Base-by-base conservation (phyloP, 2,329 filamentous ascomycete genomes). In the Penicillium sclerotigenum region DNA sequence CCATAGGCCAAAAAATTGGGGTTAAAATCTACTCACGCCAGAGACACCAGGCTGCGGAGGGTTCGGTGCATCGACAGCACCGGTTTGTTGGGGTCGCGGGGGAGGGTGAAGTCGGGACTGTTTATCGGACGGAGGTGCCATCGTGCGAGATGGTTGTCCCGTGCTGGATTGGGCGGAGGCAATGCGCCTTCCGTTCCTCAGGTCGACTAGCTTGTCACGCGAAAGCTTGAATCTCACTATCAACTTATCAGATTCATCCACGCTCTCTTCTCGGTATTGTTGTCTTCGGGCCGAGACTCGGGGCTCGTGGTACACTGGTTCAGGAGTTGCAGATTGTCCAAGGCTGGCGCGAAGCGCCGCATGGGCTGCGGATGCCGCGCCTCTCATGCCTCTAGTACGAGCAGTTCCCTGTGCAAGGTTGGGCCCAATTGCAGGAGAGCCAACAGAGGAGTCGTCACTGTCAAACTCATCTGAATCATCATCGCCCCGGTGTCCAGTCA, bases 381-480 rank as follows among this genome's bases (percentile, higher is more conserved):
- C 91, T 54, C 93, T 87, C 84, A 97, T 91, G 47, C 88, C 88
- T 71, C 93, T 84, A 9, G 91, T 96, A 60, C 93, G 84, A 36
- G 91, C 87, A 1, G 92, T 96, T 43, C 90, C 91, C 62, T 80
- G 80, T 47, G 74, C 68, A 34, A 84, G 80, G 43, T 91, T 77
- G 60, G 89, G 84, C 7, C 88, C 85, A 37, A 88, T 82, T 2
- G 88, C 89, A 3, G 91, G 91, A n/a, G 92, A 96, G 57, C 95
- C 92, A 18, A 88, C 85, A 1, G 82, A 85, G 0, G 91, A 96
- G 56, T 95, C 90, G 54, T 97, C 93, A 69, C 90, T 96, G 28
- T 96, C 91, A 47, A 93, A 90, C 1, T 94, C 93, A 52, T 97
- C 93, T 0, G 91, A 95, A 54, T 94, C 90, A 56, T 90, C 89